These are phyloP conservation scores for Colletotrichum noveboracense DNA, from an alignment of 2,329 filamentous ascomycete species.

Conservation along the genomic window DNA sequence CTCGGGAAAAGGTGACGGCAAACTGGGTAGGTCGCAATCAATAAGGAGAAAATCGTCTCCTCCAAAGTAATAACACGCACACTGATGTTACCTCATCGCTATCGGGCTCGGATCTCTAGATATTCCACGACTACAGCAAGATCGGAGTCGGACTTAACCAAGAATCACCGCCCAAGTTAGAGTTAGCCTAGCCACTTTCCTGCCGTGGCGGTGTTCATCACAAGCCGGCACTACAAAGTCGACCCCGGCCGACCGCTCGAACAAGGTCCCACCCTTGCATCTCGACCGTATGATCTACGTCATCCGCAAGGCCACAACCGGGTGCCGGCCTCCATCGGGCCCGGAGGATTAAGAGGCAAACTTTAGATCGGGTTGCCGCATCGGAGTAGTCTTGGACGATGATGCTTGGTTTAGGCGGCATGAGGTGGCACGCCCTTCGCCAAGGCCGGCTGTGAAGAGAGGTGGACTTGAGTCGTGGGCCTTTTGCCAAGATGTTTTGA, in stretches of 20 bases:
- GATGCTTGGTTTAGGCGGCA: background rate
- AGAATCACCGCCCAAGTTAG: background rate
- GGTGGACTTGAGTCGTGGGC: background rate
- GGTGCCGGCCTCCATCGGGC: background rate
- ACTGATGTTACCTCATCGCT: background rate
- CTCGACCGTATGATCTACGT: background rate
- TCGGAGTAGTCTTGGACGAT: background rate
- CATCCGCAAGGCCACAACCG: background rate
- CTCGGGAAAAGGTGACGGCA: background rate
- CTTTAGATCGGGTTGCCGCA: background rate
- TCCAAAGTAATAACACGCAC: background rate
- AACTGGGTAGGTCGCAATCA: background rate
- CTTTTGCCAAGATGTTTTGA: background rate
- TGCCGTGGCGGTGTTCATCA: background rate
- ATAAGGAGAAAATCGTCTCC: background rate
- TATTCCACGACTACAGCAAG: background rate
- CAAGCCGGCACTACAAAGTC: background rate
- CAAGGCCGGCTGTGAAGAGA: background rate
- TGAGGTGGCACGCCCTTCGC: background rate
- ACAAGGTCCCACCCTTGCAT: background rate
- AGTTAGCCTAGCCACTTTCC: background rate
- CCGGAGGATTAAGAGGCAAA: background rate
- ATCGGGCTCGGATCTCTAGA: background rate
- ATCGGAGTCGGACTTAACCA: background rate
- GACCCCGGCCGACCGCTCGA: background rate